Percentiles rank a stretch among this genome's conserved stretches.
These are phyloP conservation scores for Cymodocea nodosa DNA, from an alignment of 116 monocot species.

Conservation along the genomic window DNA sequence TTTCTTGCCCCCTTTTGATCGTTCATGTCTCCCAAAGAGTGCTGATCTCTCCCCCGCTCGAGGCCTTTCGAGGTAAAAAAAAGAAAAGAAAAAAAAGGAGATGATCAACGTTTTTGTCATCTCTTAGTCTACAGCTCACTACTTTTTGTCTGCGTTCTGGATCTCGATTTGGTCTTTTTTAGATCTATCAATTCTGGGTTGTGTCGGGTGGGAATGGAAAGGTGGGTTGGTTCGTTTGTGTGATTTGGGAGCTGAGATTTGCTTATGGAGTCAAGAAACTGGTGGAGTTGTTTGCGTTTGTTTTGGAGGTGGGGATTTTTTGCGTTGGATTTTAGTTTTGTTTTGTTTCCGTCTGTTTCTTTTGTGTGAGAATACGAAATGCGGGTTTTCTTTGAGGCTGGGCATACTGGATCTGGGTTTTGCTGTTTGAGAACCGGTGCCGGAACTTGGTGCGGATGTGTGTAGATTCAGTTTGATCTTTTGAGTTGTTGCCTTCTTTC, in stretches of 20 bases:
- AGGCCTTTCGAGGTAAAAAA: conserved; percentile 3
- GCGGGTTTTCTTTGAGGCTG: not conserved
- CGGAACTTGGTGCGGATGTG: not conserved
- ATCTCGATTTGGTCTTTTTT: conserved; percentile 5
- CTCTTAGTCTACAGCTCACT: not conserved
- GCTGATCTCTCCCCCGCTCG: not conserved
- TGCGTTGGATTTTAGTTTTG: conserved; percentile 3
- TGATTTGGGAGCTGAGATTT: conserved; percentile 7
- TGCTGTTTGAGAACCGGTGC: conserved; percentile 6
- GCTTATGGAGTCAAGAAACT: not conserved
- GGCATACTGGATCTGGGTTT: conserved; percentile 8
- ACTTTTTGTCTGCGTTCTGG: conserved; percentile 4
- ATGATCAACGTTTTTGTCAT: not conserved
- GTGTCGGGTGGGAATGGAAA: not conserved
- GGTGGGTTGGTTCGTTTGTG: conserved; percentile 4
- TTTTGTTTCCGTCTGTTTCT: not conserved
- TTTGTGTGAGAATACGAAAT: conserved; percentile 2
- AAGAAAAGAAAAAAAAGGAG: not conserved
- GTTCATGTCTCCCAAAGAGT: not conserved
- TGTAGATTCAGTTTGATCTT: conserved; percentile 6
- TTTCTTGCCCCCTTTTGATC: not conserved
- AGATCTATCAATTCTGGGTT: not conserved
- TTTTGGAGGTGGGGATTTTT: not conserved
- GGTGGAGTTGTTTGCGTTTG: not conserved
- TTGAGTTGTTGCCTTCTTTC: not conserved